Evolutionary conservation across 2,329 filamentous ascomycete genomes (phyloP).

Genomic region (Xylariaceae sp.): DNA sequence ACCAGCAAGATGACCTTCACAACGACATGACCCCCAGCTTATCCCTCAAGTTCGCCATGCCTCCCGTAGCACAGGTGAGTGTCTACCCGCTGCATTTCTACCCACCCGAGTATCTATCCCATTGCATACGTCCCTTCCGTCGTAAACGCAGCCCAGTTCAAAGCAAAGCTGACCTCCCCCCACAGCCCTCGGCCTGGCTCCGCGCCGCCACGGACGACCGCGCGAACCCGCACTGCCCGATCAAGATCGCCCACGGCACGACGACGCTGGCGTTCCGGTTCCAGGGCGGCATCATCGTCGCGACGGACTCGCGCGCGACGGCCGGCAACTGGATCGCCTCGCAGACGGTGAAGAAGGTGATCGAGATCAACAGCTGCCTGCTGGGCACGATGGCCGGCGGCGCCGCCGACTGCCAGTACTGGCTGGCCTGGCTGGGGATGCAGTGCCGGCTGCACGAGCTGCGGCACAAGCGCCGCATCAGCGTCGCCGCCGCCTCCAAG

Average conservation of each 20-base stretch:
- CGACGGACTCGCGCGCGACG: conserved; percentile 95
- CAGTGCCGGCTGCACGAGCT: conserved; percentile 99
- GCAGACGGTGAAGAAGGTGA: conserved; percentile 99
- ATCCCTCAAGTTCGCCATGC: conserved; percentile 92
- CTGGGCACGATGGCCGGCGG: conserved; percentile 98
- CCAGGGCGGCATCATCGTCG: conserved; percentile 97
- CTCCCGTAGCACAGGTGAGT: conserved; percentile 85
- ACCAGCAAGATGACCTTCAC: conserved; percentile 75
- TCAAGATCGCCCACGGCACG: conserved; percentile 99
- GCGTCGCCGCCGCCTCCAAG: conserved; percentile 94
- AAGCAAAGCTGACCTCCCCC: conserved; percentile 7
- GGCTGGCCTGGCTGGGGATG: conserved; percentile 98
- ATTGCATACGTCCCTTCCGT: not conserved
- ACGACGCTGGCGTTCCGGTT: conserved; percentile 98
- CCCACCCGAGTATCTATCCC: not conserved
- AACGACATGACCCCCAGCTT: conserved; percentile 72
- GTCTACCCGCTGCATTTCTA: conserved; percentile 1
- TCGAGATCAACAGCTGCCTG: conserved; percentile 94
- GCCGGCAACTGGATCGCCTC: conserved; percentile 99
- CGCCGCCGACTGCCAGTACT: conserved; percentile 99
- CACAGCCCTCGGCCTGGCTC: conserved; percentile 86
- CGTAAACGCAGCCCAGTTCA: not conserved
- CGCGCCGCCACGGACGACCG: conserved; percentile 97
- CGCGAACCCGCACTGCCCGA: conserved; percentile 93
- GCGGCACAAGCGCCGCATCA: conserved; percentile 98